These are phyloP conservation scores for Agaricus subrufescens DNA, from an alignment of 768 basidiomycete genomes.

Conservation along the genomic window DNA sequence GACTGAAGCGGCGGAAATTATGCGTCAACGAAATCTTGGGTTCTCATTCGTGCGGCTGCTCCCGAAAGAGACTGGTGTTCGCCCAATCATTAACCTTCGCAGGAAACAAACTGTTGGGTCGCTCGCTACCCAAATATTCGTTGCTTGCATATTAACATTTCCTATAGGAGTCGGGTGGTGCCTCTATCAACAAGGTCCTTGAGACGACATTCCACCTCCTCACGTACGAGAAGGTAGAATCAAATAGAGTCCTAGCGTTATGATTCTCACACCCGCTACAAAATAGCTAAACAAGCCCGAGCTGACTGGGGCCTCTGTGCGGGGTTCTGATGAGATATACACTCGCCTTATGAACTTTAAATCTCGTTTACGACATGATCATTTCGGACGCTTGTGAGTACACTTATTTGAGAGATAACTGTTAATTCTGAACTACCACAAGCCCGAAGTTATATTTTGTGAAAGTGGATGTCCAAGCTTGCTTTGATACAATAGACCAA, in stretches of 20 bases:
- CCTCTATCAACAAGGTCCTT: slow-evolving; percentile 86
- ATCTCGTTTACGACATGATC: slow-evolving; percentile 33
- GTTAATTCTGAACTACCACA: neutral
- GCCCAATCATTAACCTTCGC: slow-evolving; percentile 90
- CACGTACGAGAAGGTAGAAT: slow-evolving; percentile 71
- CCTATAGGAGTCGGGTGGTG: slow-evolving; percentile 28
- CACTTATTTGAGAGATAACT: neutral
- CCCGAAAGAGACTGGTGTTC: slow-evolving; percentile 92
- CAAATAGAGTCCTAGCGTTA: neutral
- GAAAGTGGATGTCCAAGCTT: slow-evolving; percentile 93
- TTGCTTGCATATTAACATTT: neutral
- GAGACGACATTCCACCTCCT: slow-evolving; percentile 83
- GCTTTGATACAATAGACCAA: slow-evolving; percentile 96
- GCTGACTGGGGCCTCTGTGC: slow-evolving; percentile 76
- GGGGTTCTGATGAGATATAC: slow-evolving; percentile 82
- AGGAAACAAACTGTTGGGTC: slow-evolving; percentile 29
- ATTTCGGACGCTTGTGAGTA: slow-evolving; percentile 44
- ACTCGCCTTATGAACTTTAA: slow-evolving; percentile 70
- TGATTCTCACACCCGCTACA: neutral
- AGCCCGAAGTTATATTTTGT: slow-evolving; percentile 93
- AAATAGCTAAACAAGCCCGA: slow-evolving; percentile 57
- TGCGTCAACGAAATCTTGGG: slow-evolving; percentile 70
- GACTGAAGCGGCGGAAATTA: slow-evolving; percentile 59
- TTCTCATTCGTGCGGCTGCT: slow-evolving; percentile 85
- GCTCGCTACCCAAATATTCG: neutral